Percentiles rank a stretch among this genome's conserved stretches.
Conservation (phyloP, 176 grass and related monocot species). For the Phragmites australis region DNA sequence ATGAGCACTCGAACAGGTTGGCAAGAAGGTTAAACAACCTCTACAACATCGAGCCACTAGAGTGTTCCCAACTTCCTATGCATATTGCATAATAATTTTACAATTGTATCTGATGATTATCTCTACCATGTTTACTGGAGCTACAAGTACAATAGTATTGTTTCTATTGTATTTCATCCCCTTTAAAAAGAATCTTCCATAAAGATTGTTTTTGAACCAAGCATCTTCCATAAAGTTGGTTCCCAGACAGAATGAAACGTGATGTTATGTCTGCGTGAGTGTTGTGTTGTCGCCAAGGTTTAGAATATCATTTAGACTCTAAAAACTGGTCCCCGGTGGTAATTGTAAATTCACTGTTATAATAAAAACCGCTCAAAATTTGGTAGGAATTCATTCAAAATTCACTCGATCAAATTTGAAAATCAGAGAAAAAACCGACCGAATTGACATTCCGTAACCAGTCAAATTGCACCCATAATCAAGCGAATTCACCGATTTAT, state of each 20-base stretch:
- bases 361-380: too few relatives aligned
- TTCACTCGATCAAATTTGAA: too few relatives aligned
- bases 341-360: too few relatives aligned
- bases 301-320: too few relatives aligned
- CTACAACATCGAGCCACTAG: not conserved
- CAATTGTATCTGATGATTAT: not conserved
- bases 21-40: not conserved
- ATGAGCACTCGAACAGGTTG: not conserved
- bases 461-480: too few relatives aligned
- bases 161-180: not conserved
- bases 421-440: too few relatives aligned
- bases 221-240: not conserved
- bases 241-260: not conserved
- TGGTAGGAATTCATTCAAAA: too few relatives aligned
- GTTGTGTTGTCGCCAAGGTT: not conserved
- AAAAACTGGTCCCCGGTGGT: too few relatives aligned
- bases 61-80: not conserved
- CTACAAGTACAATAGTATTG: not conserved
- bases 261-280: not conserved
- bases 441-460: too few relatives aligned
- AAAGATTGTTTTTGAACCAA: too few relatives aligned
- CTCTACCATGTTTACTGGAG: not conserved
- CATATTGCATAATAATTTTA: constrained; percentile 4
- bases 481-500: too few relatives aligned
- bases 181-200: not conserved